phyloP scores from a whole-genome alignment of 129 eudicot genomes.

The Rutidosis leptorrhynchoides region DNA sequence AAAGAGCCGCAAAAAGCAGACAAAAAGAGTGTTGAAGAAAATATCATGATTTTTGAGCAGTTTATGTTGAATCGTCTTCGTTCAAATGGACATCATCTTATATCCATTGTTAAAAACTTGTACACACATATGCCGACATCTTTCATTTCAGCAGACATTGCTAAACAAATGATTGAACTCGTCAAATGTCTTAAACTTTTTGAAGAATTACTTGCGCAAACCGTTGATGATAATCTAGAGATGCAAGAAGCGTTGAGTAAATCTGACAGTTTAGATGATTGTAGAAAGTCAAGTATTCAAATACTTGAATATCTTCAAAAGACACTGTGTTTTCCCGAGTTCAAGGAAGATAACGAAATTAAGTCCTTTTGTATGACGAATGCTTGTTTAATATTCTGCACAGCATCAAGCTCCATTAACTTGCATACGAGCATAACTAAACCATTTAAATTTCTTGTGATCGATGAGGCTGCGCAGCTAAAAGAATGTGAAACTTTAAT shows the following conservation, averaged over 20 bases:
- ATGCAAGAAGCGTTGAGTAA: too few relatives aligned
- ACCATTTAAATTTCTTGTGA: conserved; percentile 43
- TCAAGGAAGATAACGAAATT: not conserved
- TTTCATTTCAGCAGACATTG: conserved; percentile 29
- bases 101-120: conserved; percentile 34
- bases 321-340: conserved; percentile 26
- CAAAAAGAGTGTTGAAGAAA: not conserved
- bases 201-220: conserved; percentile 1
- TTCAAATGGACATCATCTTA: conserved; percentile 28
- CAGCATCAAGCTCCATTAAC: conserved; percentile 59
- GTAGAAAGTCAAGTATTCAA: conserved; percentile 20
- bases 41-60: conserved; percentile 40
- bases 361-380: conserved; percentile 47
- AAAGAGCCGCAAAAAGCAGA: too few relatives aligned
- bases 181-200: conserved; percentile 31
- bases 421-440: conserved; percentile 10
- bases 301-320: conserved; percentile 28
- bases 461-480: conserved; percentile 77
- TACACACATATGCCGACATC: conserved; percentile 72
- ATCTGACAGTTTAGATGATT: conserved; percentile 18
- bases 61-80: conserved; percentile 25
- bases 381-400: conserved; percentile 58
- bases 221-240: too few relatives aligned
- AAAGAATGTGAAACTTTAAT: conserved; percentile 64
- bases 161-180: conserved; percentile 30